phyloP scores from a whole-genome alignment of 177 flowering plant genomes.

The Vitis hybrid region DNA sequence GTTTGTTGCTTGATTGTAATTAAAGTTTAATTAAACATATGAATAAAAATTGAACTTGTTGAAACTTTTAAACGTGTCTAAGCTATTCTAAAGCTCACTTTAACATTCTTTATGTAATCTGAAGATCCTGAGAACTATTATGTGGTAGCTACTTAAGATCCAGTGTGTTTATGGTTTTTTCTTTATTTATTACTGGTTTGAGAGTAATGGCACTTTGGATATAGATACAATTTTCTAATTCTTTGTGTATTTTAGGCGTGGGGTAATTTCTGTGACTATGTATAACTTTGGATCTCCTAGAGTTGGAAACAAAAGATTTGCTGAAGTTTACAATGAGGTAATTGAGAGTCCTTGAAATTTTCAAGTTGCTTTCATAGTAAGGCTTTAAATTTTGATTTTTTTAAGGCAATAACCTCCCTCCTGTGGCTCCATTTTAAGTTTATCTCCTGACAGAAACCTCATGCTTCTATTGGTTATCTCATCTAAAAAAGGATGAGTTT shows the following conservation, averaged over 20 bases:
- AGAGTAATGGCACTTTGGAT: background rate
- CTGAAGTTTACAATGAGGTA: conserved; percentile 91
- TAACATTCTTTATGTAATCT: too few species aligned
- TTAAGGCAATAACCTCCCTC: too few species aligned
- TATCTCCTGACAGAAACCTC: too few species aligned
- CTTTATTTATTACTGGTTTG: background rate
- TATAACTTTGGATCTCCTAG: conserved; percentile 99
- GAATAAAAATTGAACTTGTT: too few species aligned
- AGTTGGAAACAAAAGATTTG: conserved; percentile 93
- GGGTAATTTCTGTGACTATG: conserved; percentile 81
- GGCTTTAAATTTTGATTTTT: background rate
- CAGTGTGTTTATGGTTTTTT: background rate
- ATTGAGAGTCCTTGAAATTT: background rate
- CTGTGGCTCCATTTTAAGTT: too few species aligned
- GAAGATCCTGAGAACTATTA: too few species aligned
- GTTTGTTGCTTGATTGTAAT: too few species aligned
- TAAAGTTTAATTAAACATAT: too few species aligned
- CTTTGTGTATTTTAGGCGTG: conserved; percentile 45
- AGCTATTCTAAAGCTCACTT: too few species aligned
- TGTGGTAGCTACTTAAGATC: background rate
- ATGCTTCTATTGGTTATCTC: too few species aligned
- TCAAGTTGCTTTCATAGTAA: background rate
- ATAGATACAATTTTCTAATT: background rate
- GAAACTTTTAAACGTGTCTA: too few species aligned
- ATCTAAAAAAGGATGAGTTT: too few species aligned